Conservation (phyloP, 169 alveolate species). For the Plasmodium gaboni region DNA sequence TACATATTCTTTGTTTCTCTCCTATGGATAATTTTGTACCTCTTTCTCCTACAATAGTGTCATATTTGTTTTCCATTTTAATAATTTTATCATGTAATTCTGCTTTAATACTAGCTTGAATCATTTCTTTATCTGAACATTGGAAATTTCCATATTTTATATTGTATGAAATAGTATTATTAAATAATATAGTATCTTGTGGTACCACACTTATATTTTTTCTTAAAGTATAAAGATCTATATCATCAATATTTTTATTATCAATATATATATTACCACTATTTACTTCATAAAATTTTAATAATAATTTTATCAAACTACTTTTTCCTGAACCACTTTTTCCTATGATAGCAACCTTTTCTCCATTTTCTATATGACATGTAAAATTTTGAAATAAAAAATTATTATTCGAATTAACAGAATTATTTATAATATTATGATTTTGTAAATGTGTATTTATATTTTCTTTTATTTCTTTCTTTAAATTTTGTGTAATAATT, state of each 20-base stretch:
- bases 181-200: conserved; percentile 94
- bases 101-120: conserved; percentile 56
- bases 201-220: conserved; percentile 92
- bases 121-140: conserved; percentile 85
- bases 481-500: not conserved
- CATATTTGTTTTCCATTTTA: conserved; percentile 77
- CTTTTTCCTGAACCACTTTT: conserved; percentile 97
- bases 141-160: conserved; percentile 91
- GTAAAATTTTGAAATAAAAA: conserved; percentile 69
- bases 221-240: conserved; percentile 85
- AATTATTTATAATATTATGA: not conserved
- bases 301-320: conserved; percentile 93
- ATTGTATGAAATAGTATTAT: conserved; percentile 91
- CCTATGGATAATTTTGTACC: conserved; percentile 99
- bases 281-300: conserved; percentile 92
- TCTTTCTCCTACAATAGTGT: conserved; percentile 97
- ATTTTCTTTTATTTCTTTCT: not conserved
- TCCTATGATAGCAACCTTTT: conserved; percentile 84
- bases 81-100: conserved; percentile 76
- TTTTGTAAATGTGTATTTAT: not conserved
- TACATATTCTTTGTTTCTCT: conserved; percentile 97
- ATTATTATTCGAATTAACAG: not conserved
- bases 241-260: conserved; percentile 89
- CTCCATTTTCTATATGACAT: conserved; percentile 59
- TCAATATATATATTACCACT: conserved; percentile 90